Conservation (phyloP, 176 grass and related monocot species). For the Phragmites australis region DNA sequence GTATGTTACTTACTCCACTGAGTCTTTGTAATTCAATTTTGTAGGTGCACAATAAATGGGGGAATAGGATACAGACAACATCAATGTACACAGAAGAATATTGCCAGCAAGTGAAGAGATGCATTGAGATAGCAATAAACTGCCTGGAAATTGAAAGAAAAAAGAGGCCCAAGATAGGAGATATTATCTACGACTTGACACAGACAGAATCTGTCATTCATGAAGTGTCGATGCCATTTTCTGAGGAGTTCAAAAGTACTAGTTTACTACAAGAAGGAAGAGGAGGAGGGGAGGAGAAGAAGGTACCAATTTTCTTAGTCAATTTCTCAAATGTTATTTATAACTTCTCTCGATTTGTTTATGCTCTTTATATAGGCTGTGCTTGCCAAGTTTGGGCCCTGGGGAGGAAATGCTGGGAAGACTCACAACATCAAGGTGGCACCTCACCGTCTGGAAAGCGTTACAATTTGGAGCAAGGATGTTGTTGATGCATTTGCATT, state of each 20-base stretch:
- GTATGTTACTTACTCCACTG: not conserved
- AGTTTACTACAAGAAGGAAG: not conserved
- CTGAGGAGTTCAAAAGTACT: not conserved
- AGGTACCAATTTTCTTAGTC: not conserved
- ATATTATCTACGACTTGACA: not conserved
- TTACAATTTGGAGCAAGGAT: not conserved
- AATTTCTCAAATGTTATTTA: not conserved
- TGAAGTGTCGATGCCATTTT: not conserved
- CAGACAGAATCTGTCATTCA: not conserved
- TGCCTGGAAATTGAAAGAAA: constrained; percentile 13
- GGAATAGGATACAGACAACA: not conserved
- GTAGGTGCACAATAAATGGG: not conserved
- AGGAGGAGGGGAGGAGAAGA: not conserved
- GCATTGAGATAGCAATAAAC: not conserved
- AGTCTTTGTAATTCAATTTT: not conserved
- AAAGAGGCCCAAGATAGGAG: not conserved
- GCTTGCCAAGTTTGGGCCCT: not conserved
- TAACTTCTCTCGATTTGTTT: not conserved
- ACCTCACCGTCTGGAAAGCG: not conserved
- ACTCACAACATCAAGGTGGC: not conserved
- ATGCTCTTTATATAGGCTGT: not conserved
- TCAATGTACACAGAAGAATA: not conserved
- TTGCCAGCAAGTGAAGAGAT: not conserved
- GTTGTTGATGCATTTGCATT: not conserved
- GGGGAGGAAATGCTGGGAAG: not conserved